Conservation (phyloP, 768 basidiomycete species). For the Antrodiella citrinella region DNA sequence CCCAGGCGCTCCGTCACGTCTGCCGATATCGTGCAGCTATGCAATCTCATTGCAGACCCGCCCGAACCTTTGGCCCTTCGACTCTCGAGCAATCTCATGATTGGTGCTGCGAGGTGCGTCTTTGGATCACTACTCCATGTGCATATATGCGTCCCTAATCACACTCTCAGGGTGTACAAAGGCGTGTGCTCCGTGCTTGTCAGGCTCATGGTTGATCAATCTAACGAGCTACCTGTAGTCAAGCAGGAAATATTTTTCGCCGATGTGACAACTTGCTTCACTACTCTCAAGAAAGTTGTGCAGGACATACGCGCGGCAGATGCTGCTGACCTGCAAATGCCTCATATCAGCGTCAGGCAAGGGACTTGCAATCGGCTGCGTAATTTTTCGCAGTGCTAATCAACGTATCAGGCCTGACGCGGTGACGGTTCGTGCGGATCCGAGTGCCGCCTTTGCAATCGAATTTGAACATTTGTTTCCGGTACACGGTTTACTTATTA, state of each 20-base stretch:
- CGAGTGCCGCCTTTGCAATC: conserved; percentile 37
- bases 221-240: conserved; percentile 33
- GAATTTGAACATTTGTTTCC: conserved; percentile 62
- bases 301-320: conserved; percentile 47
- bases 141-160: too few relatives aligned
- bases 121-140: conserved; percentile 1
- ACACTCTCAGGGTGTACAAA: conserved; percentile 51
- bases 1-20: conserved; percentile 77
- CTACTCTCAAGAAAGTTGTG: conserved; percentile 71
- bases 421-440: conserved; percentile 38
- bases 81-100: conserved; percentile 82
- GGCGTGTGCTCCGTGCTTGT: conserved; percentile 20
- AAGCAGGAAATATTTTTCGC: conserved; percentile 79
- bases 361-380: conserved; percentile 13
- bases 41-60: conserved; percentile 75
- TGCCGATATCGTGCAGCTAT: conserved; percentile 77
- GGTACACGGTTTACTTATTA: too few relatives aligned
- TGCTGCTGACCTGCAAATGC: conserved; percentile 61
- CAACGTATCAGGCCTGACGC: conserved; percentile 24
- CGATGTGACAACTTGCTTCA: conserved; percentile 74
- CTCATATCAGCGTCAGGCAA: conserved; percentile 57
- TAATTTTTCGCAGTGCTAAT: conserved; percentile 33
- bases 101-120: conserved; percentile 79
- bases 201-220: neutral
- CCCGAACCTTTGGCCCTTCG: conserved; percentile 79